Evolutionary conservation across 352 stramenopile species (phyloP), one percentile per base, ranked within the genome.

Genomic region (Elongisporangium senticosum): DNA sequence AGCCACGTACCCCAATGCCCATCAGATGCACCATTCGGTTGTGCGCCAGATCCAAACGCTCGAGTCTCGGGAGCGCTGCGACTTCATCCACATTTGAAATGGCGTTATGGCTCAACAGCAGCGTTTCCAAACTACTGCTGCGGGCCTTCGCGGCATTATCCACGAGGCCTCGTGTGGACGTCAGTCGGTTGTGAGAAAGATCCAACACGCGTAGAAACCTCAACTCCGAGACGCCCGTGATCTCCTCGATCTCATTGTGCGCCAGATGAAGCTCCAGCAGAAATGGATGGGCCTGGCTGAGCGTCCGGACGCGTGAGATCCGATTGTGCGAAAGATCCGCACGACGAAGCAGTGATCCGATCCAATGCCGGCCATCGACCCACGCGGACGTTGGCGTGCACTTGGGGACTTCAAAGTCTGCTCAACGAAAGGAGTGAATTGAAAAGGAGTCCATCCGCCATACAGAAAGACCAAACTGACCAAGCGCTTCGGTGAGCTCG

Each of bases 201-300:
- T 90, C 79, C 5, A 93, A 53, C 14, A 89, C 59, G 19, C 82
- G 77, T 22, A 93, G 64, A 56, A 87, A 90, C 7, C 75, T 75
- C 21, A 93, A 64, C 6, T 68, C 52, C 15, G 69, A 59, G 40
- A 93, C 56, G 8, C 83, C 77, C 5, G 74, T 65, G 15, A 90
- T 77, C 8, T 72, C 68, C 7, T 59, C 60, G 48, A 90, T 84
- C 4, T 62, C 51, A 50, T 93, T 90, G 50, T 87, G 68, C 7
- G 76, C 68, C 17, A 93, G 61, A 14, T 73, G 53, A 14, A 93
- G 69, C 65, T 93, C 80, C 39, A 83, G 67, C 10, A 93, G 55
- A 52, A 89, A 93, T 21, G 74, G 77, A 40, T 90, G 81, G 1
- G 74, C 68, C 2, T 13, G 51, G 20, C 69, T 58, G 11, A 93